Conservation (phyloP, 1,139 yeast species). For the Geotrichum bryndzae region DNA sequence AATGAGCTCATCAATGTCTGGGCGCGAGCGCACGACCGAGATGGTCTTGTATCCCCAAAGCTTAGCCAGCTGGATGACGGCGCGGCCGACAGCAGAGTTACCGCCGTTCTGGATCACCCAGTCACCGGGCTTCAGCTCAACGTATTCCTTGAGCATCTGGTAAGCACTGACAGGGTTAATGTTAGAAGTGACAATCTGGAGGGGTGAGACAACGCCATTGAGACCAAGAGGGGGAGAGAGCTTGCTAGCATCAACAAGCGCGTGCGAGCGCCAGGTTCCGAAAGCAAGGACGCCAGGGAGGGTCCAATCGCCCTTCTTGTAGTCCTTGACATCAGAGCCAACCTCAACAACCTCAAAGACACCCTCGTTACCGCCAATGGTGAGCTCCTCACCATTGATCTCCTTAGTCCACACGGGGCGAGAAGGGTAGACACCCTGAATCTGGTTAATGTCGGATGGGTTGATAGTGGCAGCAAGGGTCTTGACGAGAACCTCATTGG, state of each 20-base stretch:
- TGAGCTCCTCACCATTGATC: conserved; percentile 56
- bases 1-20: conserved; percentile 58
- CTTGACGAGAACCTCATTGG: conserved; percentile 48
- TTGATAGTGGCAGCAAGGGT: conserved; percentile 85
- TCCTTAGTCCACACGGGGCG: conserved; percentile 55
- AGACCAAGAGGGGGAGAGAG: background rate
- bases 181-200: conserved; percentile 15
- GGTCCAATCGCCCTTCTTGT: conserved; percentile 81
- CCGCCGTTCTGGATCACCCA: conserved; percentile 98
- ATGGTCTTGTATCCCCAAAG: conserved; percentile 75
- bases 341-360: conserved; percentile 73
- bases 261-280: conserved; percentile 95
- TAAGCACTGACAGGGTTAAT: conserved; percentile 94
- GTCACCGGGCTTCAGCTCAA: conserved; percentile 61
- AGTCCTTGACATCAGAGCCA: conserved; percentile 44
- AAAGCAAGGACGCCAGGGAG: conserved; percentile 76
- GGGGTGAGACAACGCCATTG: conserved; percentile 5
- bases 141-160: conserved; percentile 73
- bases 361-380: conserved; percentile 92
- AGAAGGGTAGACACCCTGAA: conserved; percentile 93
- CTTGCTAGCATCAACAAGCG: conserved; percentile 33
- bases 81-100: conserved; percentile 91
- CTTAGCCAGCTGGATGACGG: conserved; percentile 81
- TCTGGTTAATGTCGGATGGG: conserved; percentile 86
- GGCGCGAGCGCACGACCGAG: conserved; percentile 82